Evolutionary conservation across 1,284 basidiomycete genomes (phyloP).

Genomic region (Papiliotrema laurentii): DNA sequence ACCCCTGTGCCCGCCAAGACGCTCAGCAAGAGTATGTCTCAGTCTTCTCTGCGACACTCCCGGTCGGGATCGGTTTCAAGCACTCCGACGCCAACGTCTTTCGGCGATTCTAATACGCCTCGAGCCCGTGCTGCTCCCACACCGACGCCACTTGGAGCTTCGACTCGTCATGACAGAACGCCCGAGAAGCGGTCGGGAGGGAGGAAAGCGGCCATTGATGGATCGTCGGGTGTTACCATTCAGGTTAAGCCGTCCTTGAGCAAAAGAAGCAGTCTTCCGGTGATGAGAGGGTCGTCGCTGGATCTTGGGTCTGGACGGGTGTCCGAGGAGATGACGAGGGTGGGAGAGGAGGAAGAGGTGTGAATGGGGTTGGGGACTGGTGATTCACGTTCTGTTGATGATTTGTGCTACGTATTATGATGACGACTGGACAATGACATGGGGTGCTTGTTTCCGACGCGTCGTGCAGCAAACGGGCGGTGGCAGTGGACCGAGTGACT

Average conservation of each 20-base stretch:
- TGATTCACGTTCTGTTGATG: neutral
- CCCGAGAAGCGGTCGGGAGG: neutral
- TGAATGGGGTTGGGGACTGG: neutral
- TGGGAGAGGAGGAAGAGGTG: conserved; percentile 10
- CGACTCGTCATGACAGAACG: conserved; percentile 18
- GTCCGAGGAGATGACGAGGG: neutral
- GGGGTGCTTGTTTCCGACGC: too few relatives aligned
- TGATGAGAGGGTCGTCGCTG: conserved; percentile 10
- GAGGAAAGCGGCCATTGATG: neutral
- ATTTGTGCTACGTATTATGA: neutral
- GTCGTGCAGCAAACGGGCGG: too few relatives aligned
- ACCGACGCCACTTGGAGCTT: conserved; percentile 12
- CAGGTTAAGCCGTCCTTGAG: conserved; percentile 1
- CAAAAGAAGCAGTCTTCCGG: conserved; percentile 27
- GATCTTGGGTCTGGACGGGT: neutral
- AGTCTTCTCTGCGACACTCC: neutral
- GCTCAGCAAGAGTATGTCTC: neutral
- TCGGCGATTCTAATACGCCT: neutral
- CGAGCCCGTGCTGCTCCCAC: conserved; percentile 1
- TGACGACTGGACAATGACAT: neutral
- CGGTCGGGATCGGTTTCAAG: conserved; percentile 1
- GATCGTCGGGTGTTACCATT: neutral
- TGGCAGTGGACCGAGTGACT: too few relatives aligned
- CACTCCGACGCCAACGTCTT: conserved; percentile 1
- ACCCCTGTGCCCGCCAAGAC: neutral